Evolutionary conservation across 768 basidiomycete genomes (phyloP), one percentile per base, ranked within the genome.

Genomic region (Boletus pseudopeckii): DNA sequence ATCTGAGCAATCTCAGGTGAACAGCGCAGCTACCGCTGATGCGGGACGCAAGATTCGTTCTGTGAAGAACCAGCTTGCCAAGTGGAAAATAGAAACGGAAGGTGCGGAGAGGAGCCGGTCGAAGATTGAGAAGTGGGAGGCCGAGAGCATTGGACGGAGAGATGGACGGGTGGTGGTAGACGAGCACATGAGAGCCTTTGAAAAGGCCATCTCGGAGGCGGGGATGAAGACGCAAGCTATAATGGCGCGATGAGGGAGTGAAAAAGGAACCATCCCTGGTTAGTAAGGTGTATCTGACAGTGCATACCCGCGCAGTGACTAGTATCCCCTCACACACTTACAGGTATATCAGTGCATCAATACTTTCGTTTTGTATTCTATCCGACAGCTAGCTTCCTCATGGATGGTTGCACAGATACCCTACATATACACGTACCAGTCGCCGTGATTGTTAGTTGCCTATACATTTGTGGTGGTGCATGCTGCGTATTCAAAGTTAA

Each of bases 1-100:
- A 58, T 90, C 88, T 24, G 92, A 95, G 63, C 89, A 92, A 55
- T 88, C 90, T 14, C 92, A 95, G 66, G 90, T 92, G 46, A 91
- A 92, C 63, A 84, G 86, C 10, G 92, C 88, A 1, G 87, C 86
- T 5, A 86, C 89, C 10, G 84, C 90, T 1, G 92, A 95, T 53
- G 87, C 91, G 0, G 90, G 90, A 43, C 80, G 92, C 37, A 92
- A 90, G 71, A 84, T 95, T 39, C 86, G 92, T 45, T 88, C 88
- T 14, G 71, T 92, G 56, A 90, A 89, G 74, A 92, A 92, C 62
- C 88, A 87, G 60, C 71, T 93, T 30, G 86, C 85, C 7, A 87
- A 83, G 20, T 90, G 88, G 86, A 79, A 85, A 50, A 77, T 80
- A 32, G 91, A 93, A 51, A 90, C 85, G 80, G 91, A 93, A 59